phyloP scores from a whole-genome alignment of 2,329 filamentous ascomycete genomes.

The Tolypocladium pustulatum region DNA sequence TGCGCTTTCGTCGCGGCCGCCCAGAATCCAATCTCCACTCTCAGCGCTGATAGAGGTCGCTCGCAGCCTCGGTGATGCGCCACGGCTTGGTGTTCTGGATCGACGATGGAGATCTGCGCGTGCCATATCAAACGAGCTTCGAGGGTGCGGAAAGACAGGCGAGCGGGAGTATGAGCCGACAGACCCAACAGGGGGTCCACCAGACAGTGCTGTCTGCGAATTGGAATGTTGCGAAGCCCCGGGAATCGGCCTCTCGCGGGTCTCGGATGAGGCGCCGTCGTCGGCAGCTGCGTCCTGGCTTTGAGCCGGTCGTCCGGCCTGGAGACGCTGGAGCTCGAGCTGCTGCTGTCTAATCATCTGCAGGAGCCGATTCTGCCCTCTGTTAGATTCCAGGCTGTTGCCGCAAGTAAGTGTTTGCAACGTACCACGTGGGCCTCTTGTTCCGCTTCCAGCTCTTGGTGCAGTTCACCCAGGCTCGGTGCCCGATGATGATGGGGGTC shows the following conservation, averaged over 20 bases:
- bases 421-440: constrained; percentile 67
- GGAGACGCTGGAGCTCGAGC: constrained; percentile 54
- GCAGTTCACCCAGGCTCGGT: constrained; percentile 65
- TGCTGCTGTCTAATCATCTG: constrained; percentile 70
- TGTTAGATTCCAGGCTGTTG: constrained; percentile 4
- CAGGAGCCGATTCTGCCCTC: constrained; percentile 57
- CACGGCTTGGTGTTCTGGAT: constrained; percentile 49
- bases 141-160: constrained; percentile 36
- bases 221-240: constrained; percentile 21
- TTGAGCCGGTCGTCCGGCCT: constrained; percentile 30
- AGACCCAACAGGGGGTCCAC: constrained; percentile 18
- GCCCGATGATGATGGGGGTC: constrained; percentile 56
- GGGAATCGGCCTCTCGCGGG: constrained; percentile 33
- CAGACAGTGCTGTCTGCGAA: constrained; percentile 18
- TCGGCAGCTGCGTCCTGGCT: constrained; percentile 32
- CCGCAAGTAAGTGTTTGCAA: background rate
- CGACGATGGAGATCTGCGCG: constrained; percentile 44
- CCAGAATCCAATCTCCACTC: constrained; percentile 49
- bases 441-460: constrained; percentile 70
- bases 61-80: constrained; percentile 45
- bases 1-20: constrained; percentile 61
- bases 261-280: constrained; percentile 32
- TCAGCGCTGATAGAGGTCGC: constrained; percentile 49
- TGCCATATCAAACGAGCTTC: constrained; percentile 49
- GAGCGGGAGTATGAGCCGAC: constrained; percentile 38